Conservation (phyloP, 345 rosid genomes). For the Carallia brachiata region DNA sequence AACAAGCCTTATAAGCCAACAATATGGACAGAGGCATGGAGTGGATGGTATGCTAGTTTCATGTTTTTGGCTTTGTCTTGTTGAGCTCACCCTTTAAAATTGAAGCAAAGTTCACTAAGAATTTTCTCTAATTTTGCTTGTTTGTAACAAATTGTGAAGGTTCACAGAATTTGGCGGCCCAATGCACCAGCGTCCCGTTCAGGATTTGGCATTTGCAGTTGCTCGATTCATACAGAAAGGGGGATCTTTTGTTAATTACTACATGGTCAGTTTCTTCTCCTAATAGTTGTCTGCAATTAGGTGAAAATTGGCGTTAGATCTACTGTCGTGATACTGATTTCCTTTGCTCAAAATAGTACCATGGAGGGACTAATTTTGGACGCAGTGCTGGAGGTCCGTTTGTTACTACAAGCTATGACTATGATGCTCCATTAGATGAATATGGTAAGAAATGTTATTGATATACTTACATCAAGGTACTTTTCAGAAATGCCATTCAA, state of each 20-base stretch:
- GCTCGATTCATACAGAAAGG: conserved; percentile 95
- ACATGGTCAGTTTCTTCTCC: conserved; percentile 59
- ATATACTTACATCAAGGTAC: background rate
- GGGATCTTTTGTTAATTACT: conserved; percentile 93
- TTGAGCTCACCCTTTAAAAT: conserved; percentile 3
- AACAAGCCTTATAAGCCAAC: conserved; percentile 94
- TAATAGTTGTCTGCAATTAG: background rate
- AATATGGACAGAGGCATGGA: conserved; percentile 99
- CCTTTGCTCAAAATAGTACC: conserved; percentile 56
- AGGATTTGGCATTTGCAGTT: conserved; percentile 96
- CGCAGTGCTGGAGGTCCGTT: conserved; percentile 99
- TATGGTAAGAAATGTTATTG: conserved; percentile 55
- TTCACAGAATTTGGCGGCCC: conserved; percentile 96
- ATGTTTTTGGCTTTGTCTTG: conserved; percentile 1
- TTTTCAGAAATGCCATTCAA: background rate
- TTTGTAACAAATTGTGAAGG: conserved; percentile 41
- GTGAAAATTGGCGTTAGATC: background rate
- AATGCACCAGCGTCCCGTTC: conserved; percentile 86
- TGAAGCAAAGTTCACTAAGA: background rate
- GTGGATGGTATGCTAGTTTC: conserved; percentile 69
- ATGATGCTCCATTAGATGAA: conserved; percentile 96
- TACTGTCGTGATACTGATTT: conserved; percentile 8
- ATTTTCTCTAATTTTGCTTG: background rate
- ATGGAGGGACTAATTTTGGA: conserved; percentile 99
- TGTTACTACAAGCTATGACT: conserved; percentile 95